phyloP scores from a whole-genome alignment of 495 filamentous ascomycete species.

The Chaetomidium leptoderma region DNA sequence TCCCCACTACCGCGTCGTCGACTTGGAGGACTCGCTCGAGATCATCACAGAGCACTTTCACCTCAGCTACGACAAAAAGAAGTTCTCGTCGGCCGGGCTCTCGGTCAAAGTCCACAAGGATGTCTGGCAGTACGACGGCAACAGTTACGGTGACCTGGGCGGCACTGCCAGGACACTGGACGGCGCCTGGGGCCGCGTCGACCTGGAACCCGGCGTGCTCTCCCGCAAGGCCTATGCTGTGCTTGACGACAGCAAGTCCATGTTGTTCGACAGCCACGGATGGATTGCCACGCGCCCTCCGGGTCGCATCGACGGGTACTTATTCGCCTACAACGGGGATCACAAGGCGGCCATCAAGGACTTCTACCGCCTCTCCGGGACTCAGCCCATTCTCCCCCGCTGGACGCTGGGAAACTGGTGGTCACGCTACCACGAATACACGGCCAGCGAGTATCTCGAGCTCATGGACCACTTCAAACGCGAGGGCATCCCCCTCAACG shows the following conservation, averaged over 20 bases:
- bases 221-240: slow-evolving; percentile 44
- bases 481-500: slow-evolving; percentile 49
- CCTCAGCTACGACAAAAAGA: slow-evolving; percentile 49
- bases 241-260: slow-evolving; percentile 53
- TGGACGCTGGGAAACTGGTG: slow-evolving; percentile 62
- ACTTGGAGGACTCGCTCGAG: slow-evolving; percentile 38
- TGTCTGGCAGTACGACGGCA: slow-evolving; percentile 47
- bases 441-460: slow-evolving; percentile 46
- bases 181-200: slow-evolving; percentile 44
- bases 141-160: slow-evolving; percentile 42
- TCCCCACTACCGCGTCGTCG: slow-evolving; percentile 44
- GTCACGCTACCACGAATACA: slow-evolving; percentile 56
- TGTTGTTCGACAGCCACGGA: slow-evolving; percentile 52
- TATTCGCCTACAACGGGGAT: slow-evolving; percentile 54
- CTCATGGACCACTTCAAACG: slow-evolving; percentile 49
- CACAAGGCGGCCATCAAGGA: slow-evolving; percentile 52
- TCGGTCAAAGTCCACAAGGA: slow-evolving; percentile 34
- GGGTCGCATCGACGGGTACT: slow-evolving; percentile 51
- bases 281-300: slow-evolving; percentile 45
- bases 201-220: slow-evolving; percentile 47
- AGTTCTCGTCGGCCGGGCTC: slow-evolving; percentile 46
- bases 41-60: slow-evolving; percentile 51
- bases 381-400: slow-evolving; percentile 52
- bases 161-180: slow-evolving; percentile 55
- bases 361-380: slow-evolving; percentile 53